Base-by-base conservation (phyloP, 2,329 filamentous ascomycete species). In the Acephala macrosclerotiorum region DNA sequence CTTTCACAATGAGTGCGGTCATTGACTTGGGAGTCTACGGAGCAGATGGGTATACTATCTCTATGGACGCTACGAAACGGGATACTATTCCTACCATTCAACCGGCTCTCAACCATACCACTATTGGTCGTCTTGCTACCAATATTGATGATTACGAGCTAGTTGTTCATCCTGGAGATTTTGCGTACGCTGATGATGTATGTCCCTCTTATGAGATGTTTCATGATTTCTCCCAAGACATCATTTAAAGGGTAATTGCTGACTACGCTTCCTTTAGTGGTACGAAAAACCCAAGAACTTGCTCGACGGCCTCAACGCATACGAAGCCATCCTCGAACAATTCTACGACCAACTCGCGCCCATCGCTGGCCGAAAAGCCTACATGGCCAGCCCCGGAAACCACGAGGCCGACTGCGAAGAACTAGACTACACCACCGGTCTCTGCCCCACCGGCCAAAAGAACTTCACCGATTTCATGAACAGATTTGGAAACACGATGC, bases 381-480 rank as follows among this genome's bases (percentile, higher is more conserved):
- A 88, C 79, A 85, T 85, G 84, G 81, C 80, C 7, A 80, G 79
- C 20, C 85, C 85, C 0, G 87, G 87, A 0, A 89, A 89, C 74
- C 86, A 89, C 73, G 87, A 89, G 73, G 85, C 86, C 0, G 76
- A 78, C 51, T 88, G 86, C 72, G 72, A 79, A 64, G 81, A 84
- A 71, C 71, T 83, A 11, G 75, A 77, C 1, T 75, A 75, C 12
- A 75, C 74, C 6, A 70, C 71, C 7, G 18, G 22, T 12, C 70
- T 82, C 1, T 86, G 84, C 69, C 81, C 82, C 0, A 75, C 78
- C 1, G 86, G 86, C 6, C 86, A 89, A 72, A 82, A 79, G 69
- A 89, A 89, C 75, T 89, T 88, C 73, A 88, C 85, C 3, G 86
- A 87, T 66, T 88, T 85, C 75, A 80, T 84, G 79, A 83, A 82